These are phyloP conservation scores for Penicillium sumatraense DNA, from an alignment of 2,329 filamentous ascomycete species.

Conservation along the genomic window DNA sequence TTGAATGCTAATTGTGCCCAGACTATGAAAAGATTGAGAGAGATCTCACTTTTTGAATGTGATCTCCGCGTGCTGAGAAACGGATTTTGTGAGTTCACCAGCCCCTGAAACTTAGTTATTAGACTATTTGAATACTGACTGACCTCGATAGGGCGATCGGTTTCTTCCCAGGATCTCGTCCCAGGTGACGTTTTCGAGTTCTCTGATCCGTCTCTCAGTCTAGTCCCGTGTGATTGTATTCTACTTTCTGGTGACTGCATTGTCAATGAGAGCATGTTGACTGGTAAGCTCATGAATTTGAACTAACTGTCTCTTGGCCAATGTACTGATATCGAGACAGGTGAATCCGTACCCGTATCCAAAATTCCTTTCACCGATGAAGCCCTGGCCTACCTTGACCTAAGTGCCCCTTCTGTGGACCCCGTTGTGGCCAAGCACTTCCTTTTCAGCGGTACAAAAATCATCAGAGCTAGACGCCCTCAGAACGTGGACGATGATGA, in stretches of 20 bases:
- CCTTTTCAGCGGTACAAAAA: constrained; percentile 92
- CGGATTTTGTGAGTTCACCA: constrained; percentile 74
- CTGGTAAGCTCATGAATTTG: constrained; percentile 52
- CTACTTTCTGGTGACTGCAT: constrained; percentile 94
- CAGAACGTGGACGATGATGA: constrained; percentile 86
- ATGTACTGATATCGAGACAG: constrained; percentile 44
- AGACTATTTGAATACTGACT: constrained; percentile 9
- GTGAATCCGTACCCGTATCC: constrained; percentile 95
- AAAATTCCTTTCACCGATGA: constrained; percentile 85
- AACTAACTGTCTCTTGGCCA: neutral
- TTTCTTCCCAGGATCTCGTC: constrained; percentile 84
- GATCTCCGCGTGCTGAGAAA: constrained; percentile 91
- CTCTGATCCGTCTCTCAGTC: constrained; percentile 84
- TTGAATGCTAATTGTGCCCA: constrained; percentile 37
- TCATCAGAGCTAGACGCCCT: constrained; percentile 85
- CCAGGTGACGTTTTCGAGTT: constrained; percentile 97
- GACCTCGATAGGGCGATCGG: constrained; percentile 71
- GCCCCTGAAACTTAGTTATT: neutral
- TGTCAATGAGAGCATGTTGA: constrained; percentile 99
- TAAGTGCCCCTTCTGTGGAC: constrained; percentile 80
- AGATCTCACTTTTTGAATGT: constrained; percentile 94
- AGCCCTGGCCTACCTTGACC: constrained; percentile 73
- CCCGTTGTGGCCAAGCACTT: constrained; percentile 86
- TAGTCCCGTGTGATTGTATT: constrained; percentile 91
- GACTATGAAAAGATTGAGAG: constrained; percentile 87